Evolutionary conservation across 208 protist genomes (phyloP), one percentile per base, ranked within the genome.

Genomic region (Entamoeba invadens): DNA sequence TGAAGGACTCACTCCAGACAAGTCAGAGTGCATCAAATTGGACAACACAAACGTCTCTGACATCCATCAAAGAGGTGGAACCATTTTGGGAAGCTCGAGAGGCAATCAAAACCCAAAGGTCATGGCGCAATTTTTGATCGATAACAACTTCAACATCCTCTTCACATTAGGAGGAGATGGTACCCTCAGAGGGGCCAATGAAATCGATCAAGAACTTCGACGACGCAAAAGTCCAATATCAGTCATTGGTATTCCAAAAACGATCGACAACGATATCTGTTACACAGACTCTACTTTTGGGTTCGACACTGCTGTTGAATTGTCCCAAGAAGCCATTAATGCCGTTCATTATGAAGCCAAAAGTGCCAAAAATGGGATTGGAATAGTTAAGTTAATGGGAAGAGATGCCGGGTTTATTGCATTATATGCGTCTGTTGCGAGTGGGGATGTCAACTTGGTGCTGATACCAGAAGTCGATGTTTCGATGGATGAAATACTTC

Each of bases 241-340:
- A 25, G 91, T 92, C n/a, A 44, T 92, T 92, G 91, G 91, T 46
- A 46, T 44, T 46, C 91, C 91, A 25, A 92, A 92, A 46, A 92
- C 91, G 25, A 92, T 92, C n/a, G 91, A 92, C 4, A 92, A 92
- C 45, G 91, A 92, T 46, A 46, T 92, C 21, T 44, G 38, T 44
- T 44, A 46, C 21, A 92, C 91, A 45, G 91, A 92, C 4, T 35
- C 45, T 6, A 92, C 91, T 46, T 92, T 92, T 92, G 91, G 91
- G 0, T 92, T 92, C 45, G 21, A 92, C 45, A 46, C 91, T 92
- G 91, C 91, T 44, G 91, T 92, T 10, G 44, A 92, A 92, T 46
- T 46, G 21, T 16, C 45, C 25, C 38, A 44, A 92, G 91, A 92
- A 46, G 91, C 91, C 4, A 44, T 92, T 46, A 46, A 92, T 46